Evolutionary conservation across 345 rosid species (phyloP), one percentile per base, ranked within the genome.

Genomic region (Bretschneidera sinensis): DNA sequence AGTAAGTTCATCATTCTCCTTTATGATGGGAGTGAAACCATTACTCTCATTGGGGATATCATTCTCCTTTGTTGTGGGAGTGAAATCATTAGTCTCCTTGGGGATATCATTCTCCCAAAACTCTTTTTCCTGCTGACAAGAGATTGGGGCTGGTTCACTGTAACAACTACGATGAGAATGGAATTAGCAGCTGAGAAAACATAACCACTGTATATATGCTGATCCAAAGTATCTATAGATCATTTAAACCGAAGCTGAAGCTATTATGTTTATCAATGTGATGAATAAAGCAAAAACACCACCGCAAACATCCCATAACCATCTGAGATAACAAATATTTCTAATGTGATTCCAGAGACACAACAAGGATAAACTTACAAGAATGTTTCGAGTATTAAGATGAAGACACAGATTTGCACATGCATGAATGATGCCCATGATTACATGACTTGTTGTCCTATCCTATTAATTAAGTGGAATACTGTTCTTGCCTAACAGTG

Each of bases 1-100:
- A 5, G 63, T 58, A n/a, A 73, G 66, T 17, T 64, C 52, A 57
- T 66, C 70, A 21, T 65, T 66, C 67, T 77, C 86, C 54, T 69
- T 39, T 1, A 17, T 62, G 6, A 48, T 55, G 0, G 65, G 64
- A 63, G 65, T 57, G 4, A 47, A 71, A 19, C 67, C 78, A 62
- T 67, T 67, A 53, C 59, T 67, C 61, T 67, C 74, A 28, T 74
- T 64, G n/a, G n/a, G n/a, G n/a, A n/a, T n/a, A 1, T 48, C 67
- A 60, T 43, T 69, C 10, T 55, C 63, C 18, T 63, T 55, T 28
- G 15, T 63, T 54, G 23, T 67, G 45, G 50, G 20, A 55, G 61
- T 17, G 28, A 21, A 39, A 25, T 35, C 61, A 35, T 45, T 35
- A 21, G 24, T 24, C 21, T 22, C 62, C 17, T 14, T 48, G 18